These are phyloP conservation scores for Trypanosoma melophagium DNA, from an alignment of 208 protist species.

Conservation along the genomic window DNA sequence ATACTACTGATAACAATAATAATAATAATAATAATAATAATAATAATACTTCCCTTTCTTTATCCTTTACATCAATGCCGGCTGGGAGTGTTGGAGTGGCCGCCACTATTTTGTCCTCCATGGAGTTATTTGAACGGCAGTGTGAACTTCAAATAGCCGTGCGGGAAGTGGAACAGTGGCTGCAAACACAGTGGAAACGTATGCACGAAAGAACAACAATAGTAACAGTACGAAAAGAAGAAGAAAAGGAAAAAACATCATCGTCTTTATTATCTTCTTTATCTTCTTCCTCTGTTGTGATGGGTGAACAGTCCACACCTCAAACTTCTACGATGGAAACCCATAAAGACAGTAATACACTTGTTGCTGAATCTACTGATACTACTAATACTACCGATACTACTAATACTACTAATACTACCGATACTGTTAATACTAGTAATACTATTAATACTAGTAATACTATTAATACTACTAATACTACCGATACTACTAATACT, in stretches of 20 bases:
- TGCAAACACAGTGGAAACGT: constrained; percentile 32
- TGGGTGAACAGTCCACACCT: too few species aligned
- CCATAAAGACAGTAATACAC: too few species aligned
- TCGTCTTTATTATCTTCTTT: background rate
- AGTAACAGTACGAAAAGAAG: background rate
- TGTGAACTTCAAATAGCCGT: constrained; percentile 36
- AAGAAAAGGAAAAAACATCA: background rate
- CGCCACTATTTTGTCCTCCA: constrained; percentile 58
- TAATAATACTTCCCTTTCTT: background rate
- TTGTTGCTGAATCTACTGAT: too few species aligned
- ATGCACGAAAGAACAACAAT: background rate
- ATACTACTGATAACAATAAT: background rate
- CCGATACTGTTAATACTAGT: too few species aligned
- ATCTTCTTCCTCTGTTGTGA: too few species aligned
- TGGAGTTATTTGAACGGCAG: constrained; percentile 69
- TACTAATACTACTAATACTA: too few species aligned
- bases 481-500: too few species aligned
- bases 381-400: too few species aligned
- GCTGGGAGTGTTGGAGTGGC: constrained; percentile 47
- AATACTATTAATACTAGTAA: too few species aligned
- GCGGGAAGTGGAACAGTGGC: constrained; percentile 37
- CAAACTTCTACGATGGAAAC: too few species aligned
- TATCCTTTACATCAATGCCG: background rate
- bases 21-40: constrained; percentile 1
- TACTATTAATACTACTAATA: too few species aligned